phyloP scores from a whole-genome alignment of 371 early-diverging fungal genomes.

The Nosema muscidifuracis region DNA sequence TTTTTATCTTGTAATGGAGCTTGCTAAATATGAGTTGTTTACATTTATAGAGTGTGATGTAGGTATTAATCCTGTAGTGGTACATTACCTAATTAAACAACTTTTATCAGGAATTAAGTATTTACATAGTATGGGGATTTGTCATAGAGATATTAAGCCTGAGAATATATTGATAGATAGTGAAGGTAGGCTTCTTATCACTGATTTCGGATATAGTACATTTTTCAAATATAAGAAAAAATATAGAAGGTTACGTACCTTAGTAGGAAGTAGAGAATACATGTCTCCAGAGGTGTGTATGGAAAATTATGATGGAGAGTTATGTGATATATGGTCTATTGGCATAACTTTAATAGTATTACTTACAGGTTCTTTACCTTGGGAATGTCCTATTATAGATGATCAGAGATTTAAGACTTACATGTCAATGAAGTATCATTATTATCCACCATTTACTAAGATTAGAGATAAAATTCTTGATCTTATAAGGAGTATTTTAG shows the following conservation, averaged over 20 bases:
- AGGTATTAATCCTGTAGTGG: constrained; percentile 67
- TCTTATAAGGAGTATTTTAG: constrained; percentile 76
- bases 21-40: constrained; percentile 64
- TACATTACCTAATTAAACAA: constrained; percentile 69
- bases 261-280: constrained; percentile 68
- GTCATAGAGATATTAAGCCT: constrained; percentile 67
- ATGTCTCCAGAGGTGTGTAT: constrained; percentile 66
- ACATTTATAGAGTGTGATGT: constrained; percentile 66
- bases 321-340: constrained; percentile 67
- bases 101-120: constrained; percentile 64
- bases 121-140: constrained; percentile 64
- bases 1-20: constrained; percentile 74
- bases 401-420: constrained; percentile 65
- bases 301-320: constrained; percentile 65
- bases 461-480: constrained; percentile 30
- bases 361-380: constrained; percentile 67
- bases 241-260: constrained; percentile 62
- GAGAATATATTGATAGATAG: constrained; percentile 68
- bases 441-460: constrained; percentile 48
- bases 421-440: constrained; percentile 24
- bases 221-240: constrained; percentile 64
- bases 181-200: constrained; percentile 65
- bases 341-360: constrained; percentile 67
- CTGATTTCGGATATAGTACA: constrained; percentile 68
- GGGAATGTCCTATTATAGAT: constrained; percentile 66